Percentiles rank a stretch among this genome's conserved stretches.
phyloP scores from a whole-genome alignment of 2,329 filamentous ascomycete genomes.

The Cryphonectria radicalis region DNA sequence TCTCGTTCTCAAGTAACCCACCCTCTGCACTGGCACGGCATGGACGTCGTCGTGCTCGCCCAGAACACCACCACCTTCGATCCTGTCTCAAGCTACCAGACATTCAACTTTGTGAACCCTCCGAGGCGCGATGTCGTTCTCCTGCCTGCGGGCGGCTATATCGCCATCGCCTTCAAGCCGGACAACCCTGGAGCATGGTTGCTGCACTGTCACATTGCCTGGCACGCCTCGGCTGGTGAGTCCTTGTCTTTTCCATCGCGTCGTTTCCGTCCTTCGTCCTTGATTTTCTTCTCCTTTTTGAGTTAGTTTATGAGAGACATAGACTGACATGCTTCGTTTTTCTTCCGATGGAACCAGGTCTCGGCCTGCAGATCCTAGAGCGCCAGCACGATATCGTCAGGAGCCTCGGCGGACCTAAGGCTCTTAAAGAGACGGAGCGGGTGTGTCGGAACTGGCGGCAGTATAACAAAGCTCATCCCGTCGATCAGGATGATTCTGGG shows the following conservation, averaged over 20 bases:
- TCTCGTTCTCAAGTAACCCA: constrained; percentile 14
- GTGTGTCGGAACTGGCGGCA: constrained; percentile 26
- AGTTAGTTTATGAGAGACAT: not conserved
- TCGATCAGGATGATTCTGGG: constrained; percentile 28
- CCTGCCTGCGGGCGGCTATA: constrained; percentile 41
- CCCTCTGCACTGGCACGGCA: constrained; percentile 33
- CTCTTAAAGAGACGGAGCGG: constrained; percentile 20
- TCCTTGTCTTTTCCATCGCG: not conserved
- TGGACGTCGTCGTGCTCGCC: constrained; percentile 41
- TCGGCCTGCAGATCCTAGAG: constrained; percentile 26
- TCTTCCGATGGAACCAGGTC: not conserved
- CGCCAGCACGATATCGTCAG: constrained; percentile 18
- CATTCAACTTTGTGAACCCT: constrained; percentile 41
- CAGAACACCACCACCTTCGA: constrained; percentile 32
- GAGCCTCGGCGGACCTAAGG: constrained; percentile 21
- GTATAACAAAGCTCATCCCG: constrained; percentile 19
- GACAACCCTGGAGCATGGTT: constrained; percentile 50
- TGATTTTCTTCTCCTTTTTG: not conserved
- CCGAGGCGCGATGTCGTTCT: constrained; percentile 43
- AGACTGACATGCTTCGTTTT: not conserved
- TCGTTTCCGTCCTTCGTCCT: not conserved
- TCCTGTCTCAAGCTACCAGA: constrained; percentile 17
- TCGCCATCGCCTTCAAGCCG: constrained; percentile 44
- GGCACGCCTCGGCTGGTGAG: constrained; percentile 43
- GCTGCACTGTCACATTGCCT: constrained; percentile 48